Conservation (phyloP, 2,329 filamentous ascomycete genomes). For the Fonsecaea nubica region DNA sequence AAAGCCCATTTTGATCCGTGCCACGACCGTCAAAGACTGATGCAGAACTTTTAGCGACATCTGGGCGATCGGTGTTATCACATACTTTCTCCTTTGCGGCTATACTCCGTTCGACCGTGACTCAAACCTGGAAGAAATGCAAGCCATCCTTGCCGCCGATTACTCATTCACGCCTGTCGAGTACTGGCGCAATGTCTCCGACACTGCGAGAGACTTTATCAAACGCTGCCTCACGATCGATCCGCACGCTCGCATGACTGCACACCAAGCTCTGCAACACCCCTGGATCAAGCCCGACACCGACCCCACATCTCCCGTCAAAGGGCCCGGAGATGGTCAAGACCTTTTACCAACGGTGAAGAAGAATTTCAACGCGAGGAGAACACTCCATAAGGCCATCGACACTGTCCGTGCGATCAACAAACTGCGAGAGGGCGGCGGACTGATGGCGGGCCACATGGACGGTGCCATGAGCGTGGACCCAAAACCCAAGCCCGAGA, state of each 20-base stretch:
- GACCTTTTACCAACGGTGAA: conserved; percentile 70
- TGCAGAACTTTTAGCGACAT: conserved; percentile 67
- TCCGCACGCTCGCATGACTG: conserved; percentile 83
- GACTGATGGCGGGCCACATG: conserved; percentile 62
- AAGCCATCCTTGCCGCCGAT: conserved; percentile 94
- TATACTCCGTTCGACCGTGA: conserved; percentile 98
- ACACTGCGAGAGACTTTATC: conserved; percentile 89
- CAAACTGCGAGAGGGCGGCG: conserved; percentile 67
- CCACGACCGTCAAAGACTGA: not conserved
- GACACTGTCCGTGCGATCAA: conserved; percentile 73
- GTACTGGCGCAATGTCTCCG: conserved; percentile 94
- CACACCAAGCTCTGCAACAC: conserved; percentile 75
- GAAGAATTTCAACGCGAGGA: conserved; percentile 73
- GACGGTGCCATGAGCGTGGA: conserved; percentile 65
- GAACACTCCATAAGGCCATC: conserved; percentile 71
- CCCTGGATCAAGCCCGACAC: conserved; percentile 66
- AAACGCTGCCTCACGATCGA: conserved; percentile 89
- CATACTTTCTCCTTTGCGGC: conserved; percentile 96
- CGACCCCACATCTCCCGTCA: conserved; percentile 49
- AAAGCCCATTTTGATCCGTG: not conserved
- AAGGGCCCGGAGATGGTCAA: conserved; percentile 47
- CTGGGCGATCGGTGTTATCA: conserved; percentile 98
- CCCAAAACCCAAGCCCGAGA: conserved; percentile 59
- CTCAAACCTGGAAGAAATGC: conserved; percentile 98
- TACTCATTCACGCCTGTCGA: conserved; percentile 93